These are phyloP conservation scores for Boletellus sp. DNA, from an alignment of 768 basidiomycete species.

Conservation along the genomic window DNA sequence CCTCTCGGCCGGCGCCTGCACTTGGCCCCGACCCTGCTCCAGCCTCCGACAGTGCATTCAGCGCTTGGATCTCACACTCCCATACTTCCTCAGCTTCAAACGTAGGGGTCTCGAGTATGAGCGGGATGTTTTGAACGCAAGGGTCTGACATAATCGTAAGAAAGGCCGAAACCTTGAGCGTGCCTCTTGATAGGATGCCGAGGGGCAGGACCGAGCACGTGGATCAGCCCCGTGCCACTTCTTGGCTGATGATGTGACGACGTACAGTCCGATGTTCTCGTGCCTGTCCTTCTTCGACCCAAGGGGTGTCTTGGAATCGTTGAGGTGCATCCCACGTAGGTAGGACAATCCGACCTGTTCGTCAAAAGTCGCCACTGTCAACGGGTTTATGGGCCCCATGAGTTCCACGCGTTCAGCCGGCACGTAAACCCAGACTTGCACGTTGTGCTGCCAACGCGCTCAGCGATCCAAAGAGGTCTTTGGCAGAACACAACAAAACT, in stretches of 20 bases:
- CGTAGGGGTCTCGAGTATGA: slow-evolving; percentile 79
- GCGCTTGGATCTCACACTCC: slow-evolving; percentile 65
- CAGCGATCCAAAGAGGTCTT: background rate
- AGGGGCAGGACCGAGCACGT: background rate
- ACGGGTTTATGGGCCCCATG: background rate
- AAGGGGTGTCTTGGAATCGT: slow-evolving; percentile 70
- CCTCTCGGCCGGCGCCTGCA: background rate
- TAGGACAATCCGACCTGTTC: slow-evolving; percentile 66
- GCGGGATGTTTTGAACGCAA: slow-evolving; percentile 64
- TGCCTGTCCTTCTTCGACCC: slow-evolving; percentile 74
- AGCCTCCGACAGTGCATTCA: slow-evolving; percentile 42
- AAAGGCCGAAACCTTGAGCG: slow-evolving; percentile 63
- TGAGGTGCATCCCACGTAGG: slow-evolving; percentile 80
- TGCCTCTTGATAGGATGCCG: slow-evolving; percentile 44
- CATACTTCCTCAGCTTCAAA: slow-evolving; percentile 67
- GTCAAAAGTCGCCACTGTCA: slow-evolving; percentile 63
- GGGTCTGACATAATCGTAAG: slow-evolving; percentile 63
- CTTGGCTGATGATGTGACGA: slow-evolving; percentile 7
- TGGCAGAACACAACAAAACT: slow-evolving; percentile 19
- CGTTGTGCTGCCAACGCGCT: slow-evolving; percentile 18
- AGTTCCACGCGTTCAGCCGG: background rate
- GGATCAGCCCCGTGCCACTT: background rate
- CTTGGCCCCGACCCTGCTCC: background rate
- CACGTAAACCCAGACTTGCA: slow-evolving; percentile 14
- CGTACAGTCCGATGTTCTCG: slow-evolving; percentile 80